These are phyloP conservation scores for Sequoia sempervirens DNA, from an alignment of 75 land plant species.

Conservation along the genomic window DNA sequence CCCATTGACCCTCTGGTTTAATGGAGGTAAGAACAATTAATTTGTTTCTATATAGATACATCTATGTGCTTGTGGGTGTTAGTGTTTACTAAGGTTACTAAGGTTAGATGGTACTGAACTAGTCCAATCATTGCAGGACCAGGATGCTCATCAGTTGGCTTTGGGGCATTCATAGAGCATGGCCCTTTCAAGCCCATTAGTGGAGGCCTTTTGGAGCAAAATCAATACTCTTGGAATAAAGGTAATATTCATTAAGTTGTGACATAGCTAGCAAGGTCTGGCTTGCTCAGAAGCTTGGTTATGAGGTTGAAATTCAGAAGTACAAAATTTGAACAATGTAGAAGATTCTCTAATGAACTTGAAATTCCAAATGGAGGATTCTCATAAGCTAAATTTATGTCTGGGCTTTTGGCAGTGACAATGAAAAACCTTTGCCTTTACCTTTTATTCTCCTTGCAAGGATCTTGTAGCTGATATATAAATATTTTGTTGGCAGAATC, in stretches of 20 bases:
- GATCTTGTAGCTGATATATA: background rate
- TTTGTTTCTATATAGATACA: background rate
- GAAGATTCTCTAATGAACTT: background rate
- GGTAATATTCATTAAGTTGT: conserved; percentile 11
- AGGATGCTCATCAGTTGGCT: conserved; percentile 61
- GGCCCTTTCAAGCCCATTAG: conserved; percentile 40
- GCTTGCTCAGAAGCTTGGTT: background rate
- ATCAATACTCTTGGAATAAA: conserved; percentile 39
- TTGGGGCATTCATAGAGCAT: conserved; percentile 53
- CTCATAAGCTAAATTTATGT: background rate
- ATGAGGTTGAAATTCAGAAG: background rate
- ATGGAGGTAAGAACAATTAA: conserved; percentile 39
- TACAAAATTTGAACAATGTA: background rate
- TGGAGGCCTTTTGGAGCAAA: conserved; percentile 19
- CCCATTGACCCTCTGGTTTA: conserved; percentile 52
- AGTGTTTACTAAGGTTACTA: background rate
- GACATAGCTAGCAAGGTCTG: background rate
- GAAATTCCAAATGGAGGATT: background rate
- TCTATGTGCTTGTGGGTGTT: background rate
- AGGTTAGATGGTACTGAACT: background rate
- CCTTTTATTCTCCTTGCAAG: background rate
- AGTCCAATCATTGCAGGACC: conserved; percentile 28
- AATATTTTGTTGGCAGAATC: conserved; percentile 15
- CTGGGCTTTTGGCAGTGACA: background rate
- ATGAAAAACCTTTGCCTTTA: too few species aligned